These are phyloP conservation scores for Podaxis sp. DNA, from an alignment of 768 basidiomycete species.

Conservation along the genomic window DNA sequence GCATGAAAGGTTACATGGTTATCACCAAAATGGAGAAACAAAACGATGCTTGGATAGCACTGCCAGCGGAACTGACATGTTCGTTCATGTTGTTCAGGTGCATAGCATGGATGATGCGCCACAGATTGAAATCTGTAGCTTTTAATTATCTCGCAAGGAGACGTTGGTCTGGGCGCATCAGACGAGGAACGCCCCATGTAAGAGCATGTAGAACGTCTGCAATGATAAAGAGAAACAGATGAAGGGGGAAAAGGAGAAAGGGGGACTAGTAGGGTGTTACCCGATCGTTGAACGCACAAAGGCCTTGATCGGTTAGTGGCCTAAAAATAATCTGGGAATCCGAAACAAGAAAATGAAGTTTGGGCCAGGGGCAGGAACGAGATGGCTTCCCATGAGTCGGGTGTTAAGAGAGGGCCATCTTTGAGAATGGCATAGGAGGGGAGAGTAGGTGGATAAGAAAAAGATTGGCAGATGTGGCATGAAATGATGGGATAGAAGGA, in stretches of 20 bases:
- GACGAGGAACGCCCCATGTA: too few relatives aligned
- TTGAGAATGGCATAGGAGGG: neutral
- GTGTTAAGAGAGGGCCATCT: neutral
- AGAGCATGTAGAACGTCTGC: neutral
- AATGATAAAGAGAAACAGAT: neutral
- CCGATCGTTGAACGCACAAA: neutral
- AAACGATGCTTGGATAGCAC: too few relatives aligned
- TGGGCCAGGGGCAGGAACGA: neutral
- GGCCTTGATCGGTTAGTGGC: neutral
- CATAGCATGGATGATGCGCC: too few relatives aligned
- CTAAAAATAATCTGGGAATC: neutral
- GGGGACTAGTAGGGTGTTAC: neutral
- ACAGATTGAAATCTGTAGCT: too few relatives aligned
- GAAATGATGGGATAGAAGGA: neutral
- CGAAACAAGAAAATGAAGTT: neutral
- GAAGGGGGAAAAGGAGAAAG: neutral
- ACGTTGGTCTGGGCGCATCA: too few relatives aligned
- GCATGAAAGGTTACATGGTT: neutral
- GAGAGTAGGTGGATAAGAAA: neutral
- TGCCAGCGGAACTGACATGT: too few relatives aligned
- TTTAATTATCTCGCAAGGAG: too few relatives aligned
- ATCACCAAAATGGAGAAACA: neutral
- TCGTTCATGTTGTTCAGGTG: too few relatives aligned
- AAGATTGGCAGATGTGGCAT: neutral
- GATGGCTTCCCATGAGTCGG: neutral